Percentiles rank a stretch among this genome's conserved stretches.
Evolutionary conservation across 345 rosid genomes (phyloP).

Genomic region (Excoecaria cochinchinensis): DNA sequence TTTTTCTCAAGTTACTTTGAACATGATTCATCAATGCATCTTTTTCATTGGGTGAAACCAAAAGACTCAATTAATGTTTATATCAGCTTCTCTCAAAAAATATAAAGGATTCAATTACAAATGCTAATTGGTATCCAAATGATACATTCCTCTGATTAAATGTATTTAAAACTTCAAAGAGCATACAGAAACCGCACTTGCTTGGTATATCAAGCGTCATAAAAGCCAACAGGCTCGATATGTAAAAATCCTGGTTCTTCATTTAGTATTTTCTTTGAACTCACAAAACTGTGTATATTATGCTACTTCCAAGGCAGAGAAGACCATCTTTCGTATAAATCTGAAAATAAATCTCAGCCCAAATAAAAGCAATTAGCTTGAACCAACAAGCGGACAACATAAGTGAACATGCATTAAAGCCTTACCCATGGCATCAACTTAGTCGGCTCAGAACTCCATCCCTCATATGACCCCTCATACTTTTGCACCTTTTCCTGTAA

Average conservation of each 20-base stretch:
- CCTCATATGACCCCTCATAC: conserved; percentile 63
- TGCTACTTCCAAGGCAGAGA: background rate
- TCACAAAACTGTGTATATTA: background rate
- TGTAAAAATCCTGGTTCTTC: background rate
- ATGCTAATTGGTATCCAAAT: background rate
- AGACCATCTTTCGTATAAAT: background rate
- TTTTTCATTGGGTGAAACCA: background rate
- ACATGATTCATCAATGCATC: background rate
- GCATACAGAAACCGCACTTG: background rate
- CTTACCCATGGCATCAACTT: conserved; percentile 74
- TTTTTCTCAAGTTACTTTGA: background rate
- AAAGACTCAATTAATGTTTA: background rate
- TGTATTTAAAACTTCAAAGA: background rate
- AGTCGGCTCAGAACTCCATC: conserved; percentile 69
- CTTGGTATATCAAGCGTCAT: conserved; percentile 1
- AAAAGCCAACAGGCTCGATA: background rate
- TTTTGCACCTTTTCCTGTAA: conserved; percentile 79
- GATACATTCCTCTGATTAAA: background rate
- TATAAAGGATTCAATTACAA: background rate
- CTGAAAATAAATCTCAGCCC: background rate
- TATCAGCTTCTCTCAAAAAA: background rate
- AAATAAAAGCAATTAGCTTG: background rate
- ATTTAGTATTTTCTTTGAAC: background rate
- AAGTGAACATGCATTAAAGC: background rate
- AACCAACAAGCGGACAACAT: background rate